Base-by-base conservation (phyloP, 2,329 filamentous ascomycete genomes). In the Diaporthe helianthi region DNA sequence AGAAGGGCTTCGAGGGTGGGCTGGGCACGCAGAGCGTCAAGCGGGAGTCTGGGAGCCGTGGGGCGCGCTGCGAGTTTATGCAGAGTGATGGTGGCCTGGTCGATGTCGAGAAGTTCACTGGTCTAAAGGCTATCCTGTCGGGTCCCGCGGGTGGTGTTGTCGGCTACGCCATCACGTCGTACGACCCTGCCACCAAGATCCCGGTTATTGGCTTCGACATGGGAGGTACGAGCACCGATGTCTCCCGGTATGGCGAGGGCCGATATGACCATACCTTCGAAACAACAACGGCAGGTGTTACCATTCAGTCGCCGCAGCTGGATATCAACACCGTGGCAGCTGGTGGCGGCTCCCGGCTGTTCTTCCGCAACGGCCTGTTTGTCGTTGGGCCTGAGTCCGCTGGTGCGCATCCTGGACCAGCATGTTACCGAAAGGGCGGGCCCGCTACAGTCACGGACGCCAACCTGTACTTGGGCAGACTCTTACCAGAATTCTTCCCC, bases 271-370 rank as follows among this genome's bases (percentile, higher is more conserved):
- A 98, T 75, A 93, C 97, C 0, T 97, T 97, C 74, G 94, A 97
- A 80, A 97, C 94, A 0, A 97, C 93, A 0, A 97, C 93, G 1
- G 94, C 94, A 0, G 94, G 94, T n/a, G 93, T 97, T 0, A 95
- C 94, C 0, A 96, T 97, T 33, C 94, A 97, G 75, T 94, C 92
- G 1, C 94, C 94, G 0, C 94, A 97, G 76, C 86, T 97, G 0
- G 94, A 97, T 76, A 97, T 97, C 81, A 97, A 97, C 79, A 98
- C 94, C 0, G 94, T 98, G 1, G 94, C 94, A 7, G 94, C 94
- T 3, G 94, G 94, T 55, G 94, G 94, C 72, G 93, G 93, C 8
- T 95, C 92, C 0, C 85, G 91, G 36, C 84, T 98, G 4, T 96
- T 97, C 80, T 97, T 93, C 86, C 89, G 88, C 72, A 97, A 97